Conservation (phyloP, 148 eudicot species). For the Camellia sinensis region DNA sequence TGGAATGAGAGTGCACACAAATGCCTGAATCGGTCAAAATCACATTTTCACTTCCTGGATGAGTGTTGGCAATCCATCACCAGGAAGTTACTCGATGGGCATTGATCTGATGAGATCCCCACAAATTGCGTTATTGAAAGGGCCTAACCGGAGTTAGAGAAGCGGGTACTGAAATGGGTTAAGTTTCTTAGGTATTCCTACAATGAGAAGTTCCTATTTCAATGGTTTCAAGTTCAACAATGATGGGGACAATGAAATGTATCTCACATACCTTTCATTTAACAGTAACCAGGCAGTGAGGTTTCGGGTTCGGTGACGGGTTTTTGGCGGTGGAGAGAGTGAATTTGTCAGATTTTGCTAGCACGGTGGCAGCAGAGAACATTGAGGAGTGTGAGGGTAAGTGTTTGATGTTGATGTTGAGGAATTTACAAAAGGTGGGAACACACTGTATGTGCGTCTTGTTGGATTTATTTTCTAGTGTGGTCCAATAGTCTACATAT, state of each 20-base stretch:
- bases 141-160: slow-evolving; percentile 40
- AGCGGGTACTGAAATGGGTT: slow-evolving; percentile 53
- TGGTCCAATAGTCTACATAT: too few relatives aligned
- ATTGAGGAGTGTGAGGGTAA: slow-evolving; percentile 28
- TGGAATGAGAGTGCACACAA: slow-evolving; percentile 35
- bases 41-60: slow-evolving; percentile 48
- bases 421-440: slow-evolving; percentile 29
- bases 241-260: slow-evolving; percentile 26
- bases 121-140: slow-evolving; percentile 50
- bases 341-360: slow-evolving; percentile 46
- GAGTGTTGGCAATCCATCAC: slow-evolving; percentile 43
- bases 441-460: slow-evolving; percentile 34
- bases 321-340: slow-evolving; percentile 30
- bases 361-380: slow-evolving; percentile 10
- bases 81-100: slow-evolving; percentile 46
- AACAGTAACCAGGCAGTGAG: slow-evolving; percentile 15
- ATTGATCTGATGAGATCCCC: slow-evolving; percentile 48
- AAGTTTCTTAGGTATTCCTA: slow-evolving; percentile 40
- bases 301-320: slow-evolving; percentile 42
- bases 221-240: slow-evolving; percentile 40
- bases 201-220: slow-evolving; percentile 26
- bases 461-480: too few relatives aligned
- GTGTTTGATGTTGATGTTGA: slow-evolving; percentile 42
- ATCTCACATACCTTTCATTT: slow-evolving; percentile 32
- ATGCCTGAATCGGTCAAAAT: slow-evolving; percentile 13